A percentile compares a stretch with the other conserved stretches of the same genome.
Evolutionary conservation across 2,329 filamentous ascomycete species (phyloP).

Genomic region (Pseudocercospora pini-densiflorae): DNA sequence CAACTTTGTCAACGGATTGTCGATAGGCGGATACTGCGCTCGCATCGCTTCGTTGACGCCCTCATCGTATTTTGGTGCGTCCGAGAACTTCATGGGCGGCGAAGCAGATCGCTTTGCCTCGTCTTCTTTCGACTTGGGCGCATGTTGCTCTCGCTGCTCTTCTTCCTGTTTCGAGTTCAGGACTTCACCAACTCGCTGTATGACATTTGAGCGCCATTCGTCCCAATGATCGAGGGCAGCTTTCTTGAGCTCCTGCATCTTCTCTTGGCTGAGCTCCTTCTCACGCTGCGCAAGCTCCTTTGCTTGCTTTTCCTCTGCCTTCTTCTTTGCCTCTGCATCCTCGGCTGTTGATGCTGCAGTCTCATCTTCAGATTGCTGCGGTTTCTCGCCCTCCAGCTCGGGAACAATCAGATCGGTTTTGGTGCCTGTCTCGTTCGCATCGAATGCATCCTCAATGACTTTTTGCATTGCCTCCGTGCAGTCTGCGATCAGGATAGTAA

Average conservation of each 20-base stretch:
- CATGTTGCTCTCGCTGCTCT: constrained; percentile 37
- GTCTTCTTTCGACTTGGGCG: constrained; percentile 15
- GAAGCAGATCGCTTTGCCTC: constrained; percentile 14
- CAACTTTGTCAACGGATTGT: constrained; percentile 43
- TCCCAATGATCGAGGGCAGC: constrained; percentile 73
- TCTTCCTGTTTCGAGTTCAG: constrained; percentile 46
- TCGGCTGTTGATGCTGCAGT: constrained; percentile 9
- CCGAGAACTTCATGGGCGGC: constrained; percentile 30
- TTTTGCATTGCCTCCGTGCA: constrained; percentile 53
- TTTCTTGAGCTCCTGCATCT: constrained; percentile 69
- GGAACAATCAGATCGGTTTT: constrained; percentile 30
- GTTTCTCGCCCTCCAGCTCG: constrained; percentile 38
- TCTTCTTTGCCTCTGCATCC: constrained; percentile 16
- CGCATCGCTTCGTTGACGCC: constrained; percentile 37
- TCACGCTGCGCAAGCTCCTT: constrained; percentile 45
- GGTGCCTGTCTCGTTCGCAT: constrained; percentile 42
- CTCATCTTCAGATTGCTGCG: constrained; percentile 11
- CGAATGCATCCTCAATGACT: constrained; percentile 49
- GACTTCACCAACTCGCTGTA: constrained; percentile 73
- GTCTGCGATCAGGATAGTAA: constrained; percentile 52
- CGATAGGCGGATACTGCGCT: constrained; percentile 43
- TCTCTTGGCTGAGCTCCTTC: constrained; percentile 56
- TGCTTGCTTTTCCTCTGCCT: constrained; percentile 33
- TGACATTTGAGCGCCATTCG: constrained; percentile 76
- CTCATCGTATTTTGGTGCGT: constrained; percentile 35